Conservation (phyloP, 129 eudicot species). For the Gnaphalium uliginosum region DNA sequence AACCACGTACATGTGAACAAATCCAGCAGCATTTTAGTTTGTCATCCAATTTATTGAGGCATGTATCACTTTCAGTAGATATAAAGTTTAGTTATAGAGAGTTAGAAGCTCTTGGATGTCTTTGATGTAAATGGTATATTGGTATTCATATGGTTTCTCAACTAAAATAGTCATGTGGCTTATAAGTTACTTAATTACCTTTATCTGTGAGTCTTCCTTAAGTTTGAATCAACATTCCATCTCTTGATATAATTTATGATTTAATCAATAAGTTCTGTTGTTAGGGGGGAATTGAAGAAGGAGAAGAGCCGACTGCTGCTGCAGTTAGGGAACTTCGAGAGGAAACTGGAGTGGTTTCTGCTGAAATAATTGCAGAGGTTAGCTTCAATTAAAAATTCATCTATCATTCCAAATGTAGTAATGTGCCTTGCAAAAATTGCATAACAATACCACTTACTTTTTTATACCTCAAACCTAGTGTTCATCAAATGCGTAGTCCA, state of each 20-base stretch:
- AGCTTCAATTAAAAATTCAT: constrained; percentile 15
- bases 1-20: no score
- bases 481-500: neutral
- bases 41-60: neutral
- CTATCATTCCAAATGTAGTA: constrained; percentile 1
- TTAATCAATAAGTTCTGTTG: neutral
- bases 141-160: neutral
- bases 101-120: neutral
- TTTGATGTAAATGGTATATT: neutral
- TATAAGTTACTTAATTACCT: neutral
- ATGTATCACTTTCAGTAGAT: neutral
- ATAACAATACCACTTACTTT: neutral
- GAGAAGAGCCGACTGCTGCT: constrained; percentile 85
- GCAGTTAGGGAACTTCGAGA: constrained; percentile 89
- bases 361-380: constrained; percentile 92
- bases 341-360: constrained; percentile 94
- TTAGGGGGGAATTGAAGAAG: constrained; percentile 98
- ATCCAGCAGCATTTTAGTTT: constrained; percentile 1
- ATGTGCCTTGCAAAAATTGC: constrained; percentile 6
- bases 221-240: constrained; percentile 11
- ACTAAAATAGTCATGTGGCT: neutral
- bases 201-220: neutral
- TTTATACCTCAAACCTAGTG: neutral
- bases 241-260: neutral
- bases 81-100: neutral